Evolutionary conservation across 768 basidiomycete genomes (phyloP).

Genomic region (Trametes elegans): DNA sequence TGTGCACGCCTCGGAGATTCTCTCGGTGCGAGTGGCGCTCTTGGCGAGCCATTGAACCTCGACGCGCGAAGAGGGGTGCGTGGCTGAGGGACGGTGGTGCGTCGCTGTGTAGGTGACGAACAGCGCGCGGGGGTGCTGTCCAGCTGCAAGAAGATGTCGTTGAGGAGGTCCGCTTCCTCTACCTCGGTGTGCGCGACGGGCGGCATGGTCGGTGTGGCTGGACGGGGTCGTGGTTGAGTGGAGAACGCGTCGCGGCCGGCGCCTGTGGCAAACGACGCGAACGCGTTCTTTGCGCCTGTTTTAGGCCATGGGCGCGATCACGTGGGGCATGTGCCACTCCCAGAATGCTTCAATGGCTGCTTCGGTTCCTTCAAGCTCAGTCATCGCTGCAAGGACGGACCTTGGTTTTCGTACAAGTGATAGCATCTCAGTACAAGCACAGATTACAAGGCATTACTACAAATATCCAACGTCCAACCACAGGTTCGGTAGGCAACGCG

Average conservation of each 20-base stretch:
- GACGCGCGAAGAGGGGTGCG: constrained; percentile 2
- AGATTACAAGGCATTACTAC: neutral
- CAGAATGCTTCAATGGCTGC: neutral
- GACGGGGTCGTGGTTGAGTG: neutral
- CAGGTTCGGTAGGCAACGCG: no score
- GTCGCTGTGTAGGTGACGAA: constrained; percentile 14
- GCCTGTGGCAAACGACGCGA: constrained; percentile 5
- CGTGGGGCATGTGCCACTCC: neutral
- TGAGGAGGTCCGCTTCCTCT: constrained; percentile 63
- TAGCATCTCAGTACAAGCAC: no score
- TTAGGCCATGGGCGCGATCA: constrained; percentile 6
- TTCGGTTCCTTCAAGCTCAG: no score
- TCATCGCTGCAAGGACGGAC: no score
- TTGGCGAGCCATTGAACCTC: neutral
- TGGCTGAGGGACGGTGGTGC: constrained; percentile 4
- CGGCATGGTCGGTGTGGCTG: constrained; percentile 32
- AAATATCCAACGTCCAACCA: neutral
- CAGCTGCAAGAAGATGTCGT: constrained; percentile 48
- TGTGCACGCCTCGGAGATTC: neutral
- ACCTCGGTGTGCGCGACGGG: constrained; percentile 33
- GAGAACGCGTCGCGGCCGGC: neutral
- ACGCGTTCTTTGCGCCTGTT: constrained; percentile 18
- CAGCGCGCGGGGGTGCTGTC: constrained; percentile 41
- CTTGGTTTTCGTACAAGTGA: neutral
- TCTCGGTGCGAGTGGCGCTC: neutral